Evolutionary conservation across 2,329 filamentous ascomycete species (phyloP), one percentile per base, ranked within the genome.

Genomic region (Colletotrichum limetticola): DNA sequence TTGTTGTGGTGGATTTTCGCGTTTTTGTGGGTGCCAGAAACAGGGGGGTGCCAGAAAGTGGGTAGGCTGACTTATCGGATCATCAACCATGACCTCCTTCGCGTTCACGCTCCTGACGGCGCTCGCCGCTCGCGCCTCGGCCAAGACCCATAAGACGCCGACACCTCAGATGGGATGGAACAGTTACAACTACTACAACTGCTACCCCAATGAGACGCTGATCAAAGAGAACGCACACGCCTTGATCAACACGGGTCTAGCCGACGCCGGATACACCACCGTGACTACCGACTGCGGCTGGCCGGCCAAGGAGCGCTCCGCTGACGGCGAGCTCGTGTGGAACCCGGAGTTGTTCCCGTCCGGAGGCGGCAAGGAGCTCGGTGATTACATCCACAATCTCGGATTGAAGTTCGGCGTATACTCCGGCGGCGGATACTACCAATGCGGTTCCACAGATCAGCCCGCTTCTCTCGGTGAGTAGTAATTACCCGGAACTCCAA

Each of bases 241-340:
- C 0, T 78, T 91, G 0, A 83, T 90, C 0, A 84, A 87, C 56
- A 80, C 88, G 0, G 88, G 88, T 0, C 83, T 91, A 1, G 82
- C 83, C 0, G 82, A 85, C 3, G 79, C 88, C 0, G 90, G 90
- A 6, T 92, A 92, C 76, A 83, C 81, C 1, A 86, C 87, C 68
- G 86, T 91, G 37, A 89, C 88, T 0, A 84, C 86, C 0, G 90
- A 92, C 75, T 91, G 89, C 66, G 90, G 90, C 0, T 92, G 90
- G 90, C 84, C 81, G 26, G 77, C 80, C 0, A 76, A 75, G 19
- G 77, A 82, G 8, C 79, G 84, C 4, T 82, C 86, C 49, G 77
- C 80, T 0, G 79, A 88, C 11, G 86, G 85, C 1, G 82, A 82
- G 24, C 79, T 89, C 3, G 84, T 86, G 14, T 90, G 86, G 84